Evolutionary conservation across 1,284 basidiomycete genomes (phyloP).

Genomic region (Austroboletus niveus): DNA sequence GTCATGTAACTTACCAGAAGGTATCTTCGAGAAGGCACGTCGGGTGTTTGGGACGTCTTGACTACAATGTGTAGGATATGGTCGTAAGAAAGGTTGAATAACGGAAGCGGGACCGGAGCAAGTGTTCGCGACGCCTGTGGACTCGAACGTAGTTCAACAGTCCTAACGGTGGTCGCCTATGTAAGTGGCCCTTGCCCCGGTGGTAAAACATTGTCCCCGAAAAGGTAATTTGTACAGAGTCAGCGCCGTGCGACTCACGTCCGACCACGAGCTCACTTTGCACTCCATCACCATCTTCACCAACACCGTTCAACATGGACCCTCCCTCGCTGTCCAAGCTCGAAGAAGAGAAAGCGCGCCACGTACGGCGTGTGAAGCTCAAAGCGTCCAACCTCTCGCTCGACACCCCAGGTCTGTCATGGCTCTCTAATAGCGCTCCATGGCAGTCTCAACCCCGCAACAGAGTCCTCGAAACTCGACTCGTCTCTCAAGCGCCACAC

Average conservation of each 20-base stretch:
- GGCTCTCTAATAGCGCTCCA: conserved; percentile 9
- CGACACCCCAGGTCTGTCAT: conserved; percentile 44
- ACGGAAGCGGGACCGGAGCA: too few relatives aligned
- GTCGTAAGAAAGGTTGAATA: too few relatives aligned
- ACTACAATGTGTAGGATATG: too few relatives aligned
- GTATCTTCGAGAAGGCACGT: too few relatives aligned
- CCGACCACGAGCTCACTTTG: conserved; percentile 1
- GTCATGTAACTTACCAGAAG: too few relatives aligned
- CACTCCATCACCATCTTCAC: background rate
- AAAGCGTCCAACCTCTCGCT: conserved; percentile 52
- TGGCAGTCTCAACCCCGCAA: conserved; percentile 7
- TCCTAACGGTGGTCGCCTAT: too few relatives aligned
- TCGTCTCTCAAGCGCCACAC: conserved; percentile 94
- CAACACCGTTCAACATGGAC: conserved; percentile 17
- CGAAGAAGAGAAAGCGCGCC: conserved; percentile 64
- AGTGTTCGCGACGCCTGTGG: too few relatives aligned
- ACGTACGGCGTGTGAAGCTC: conserved; percentile 53
- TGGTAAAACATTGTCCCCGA: conserved; percentile 7
- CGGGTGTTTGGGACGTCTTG: too few relatives aligned
- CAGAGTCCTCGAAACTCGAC: conserved; percentile 73
- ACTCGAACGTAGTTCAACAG: too few relatives aligned
- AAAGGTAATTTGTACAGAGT: conserved; percentile 24
- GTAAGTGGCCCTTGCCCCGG: too few relatives aligned
- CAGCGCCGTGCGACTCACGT: conserved; percentile 14
- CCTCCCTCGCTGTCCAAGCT: conserved; percentile 32